Base-by-base conservation (phyloP, 257 asterid species). In the Ballota nigra region DNA sequence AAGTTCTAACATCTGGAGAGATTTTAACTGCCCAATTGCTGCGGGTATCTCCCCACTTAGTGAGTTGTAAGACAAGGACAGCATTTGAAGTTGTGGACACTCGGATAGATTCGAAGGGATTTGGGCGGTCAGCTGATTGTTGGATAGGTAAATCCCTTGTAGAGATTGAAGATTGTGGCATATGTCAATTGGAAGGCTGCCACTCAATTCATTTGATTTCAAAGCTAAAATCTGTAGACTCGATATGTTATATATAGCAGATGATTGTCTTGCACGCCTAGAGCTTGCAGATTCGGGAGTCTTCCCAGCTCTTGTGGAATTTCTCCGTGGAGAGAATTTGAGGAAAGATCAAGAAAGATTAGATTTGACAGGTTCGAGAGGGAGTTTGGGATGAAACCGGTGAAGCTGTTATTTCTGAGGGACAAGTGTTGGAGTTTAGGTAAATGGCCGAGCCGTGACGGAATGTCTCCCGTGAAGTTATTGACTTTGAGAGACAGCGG, bases 221-320 rank as follows among this genome's bases (percentile, higher is more conserved):
- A 81, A 69, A 4, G 31, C 31, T 4, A 36, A 9, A 36, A 36
- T 10, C 7, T 36, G 11, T 6, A 36, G 43, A 36, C 8, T 36
- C 43, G 5, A 79, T 5, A 79, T 76, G 67, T 82, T 82, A 19
- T 69, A 79, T 31, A 7, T 0, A 7, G 16, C 33, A 71, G 76
- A 45, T 19, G 62, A 28, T 73, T 63, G 29, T 11, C n/a, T 8
- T 62, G 40, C 8, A 49, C 7, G 24, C 16, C 3, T 10, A 62
- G 23, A 19, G 0, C 6, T 16, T 45, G 1, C 12, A 72, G 49
- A 45, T 7, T 29, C 0, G 6, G 12, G 16, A 66, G 62, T 10
- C 62, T 56, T 36, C 6, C 47, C 47, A 40, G 4, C 47, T 40
- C 47, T 0, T 40, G 15, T 40, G 47, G 47, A 40, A 40, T 40